Evolutionary conservation across 2,329 filamentous ascomycete genomes (phyloP).

Genomic region (Aspergillus carbonarius): DNA sequence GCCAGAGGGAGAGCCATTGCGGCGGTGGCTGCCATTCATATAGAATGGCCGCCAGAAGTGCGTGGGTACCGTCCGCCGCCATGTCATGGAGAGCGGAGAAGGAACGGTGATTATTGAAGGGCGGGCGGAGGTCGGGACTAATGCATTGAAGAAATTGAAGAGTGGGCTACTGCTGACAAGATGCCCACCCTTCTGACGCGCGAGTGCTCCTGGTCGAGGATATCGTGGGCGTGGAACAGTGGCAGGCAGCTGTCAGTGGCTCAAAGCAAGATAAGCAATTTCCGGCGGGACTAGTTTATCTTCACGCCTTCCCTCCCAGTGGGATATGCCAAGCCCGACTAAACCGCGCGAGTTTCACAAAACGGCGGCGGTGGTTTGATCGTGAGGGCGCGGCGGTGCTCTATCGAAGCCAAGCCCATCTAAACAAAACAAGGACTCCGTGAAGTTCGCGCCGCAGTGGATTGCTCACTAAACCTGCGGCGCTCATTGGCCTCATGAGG

Average conservation of each 20-base stretch:
- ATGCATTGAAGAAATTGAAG: conserved; percentile 16
- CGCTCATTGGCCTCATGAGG: conserved; percentile 8
- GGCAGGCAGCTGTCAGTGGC: conserved; percentile 7
- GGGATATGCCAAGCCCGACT: conserved; percentile 15
- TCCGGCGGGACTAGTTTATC: conserved; percentile 7
- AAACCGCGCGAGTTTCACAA: conserved; percentile 13
- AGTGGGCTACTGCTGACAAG: conserved; percentile 9
- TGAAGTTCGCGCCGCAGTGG: conserved; percentile 9
- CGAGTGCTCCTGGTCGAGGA: background rate
- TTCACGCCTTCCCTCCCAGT: background rate
- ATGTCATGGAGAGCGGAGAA: background rate
- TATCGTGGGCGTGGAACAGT: background rate
- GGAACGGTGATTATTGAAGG: conserved; percentile 11
- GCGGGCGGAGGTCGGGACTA: conserved; percentile 8
- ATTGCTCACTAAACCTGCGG: conserved; percentile 14
- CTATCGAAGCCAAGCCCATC: conserved; percentile 9
- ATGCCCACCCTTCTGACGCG: background rate
- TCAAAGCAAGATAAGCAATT: conserved; percentile 13
- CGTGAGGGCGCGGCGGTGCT: background rate
- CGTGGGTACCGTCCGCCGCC: background rate
- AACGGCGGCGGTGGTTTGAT: conserved; percentile 15
- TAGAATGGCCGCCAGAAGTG: background rate
- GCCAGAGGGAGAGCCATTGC: conserved; percentile 1
- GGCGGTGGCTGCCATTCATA: conserved; percentile 12
- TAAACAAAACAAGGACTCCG: conserved; percentile 12